A percentile compares a stretch with the other conserved stretches of the same genome.
Conservation (phyloP, 1,284 basidiomycete species). For the Naganishia liquefaciens region DNA sequence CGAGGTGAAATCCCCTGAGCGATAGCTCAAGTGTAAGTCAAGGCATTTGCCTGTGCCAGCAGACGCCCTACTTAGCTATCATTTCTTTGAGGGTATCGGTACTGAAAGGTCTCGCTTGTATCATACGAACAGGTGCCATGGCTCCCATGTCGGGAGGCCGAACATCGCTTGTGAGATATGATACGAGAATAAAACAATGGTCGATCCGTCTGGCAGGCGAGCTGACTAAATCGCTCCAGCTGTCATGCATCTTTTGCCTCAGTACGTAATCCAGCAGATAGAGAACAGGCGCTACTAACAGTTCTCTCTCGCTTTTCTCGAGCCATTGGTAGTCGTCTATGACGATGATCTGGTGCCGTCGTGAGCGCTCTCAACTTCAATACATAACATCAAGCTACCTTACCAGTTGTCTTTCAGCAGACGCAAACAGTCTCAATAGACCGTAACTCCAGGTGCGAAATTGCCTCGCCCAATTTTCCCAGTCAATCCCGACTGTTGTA, state of each 20-base stretch:
- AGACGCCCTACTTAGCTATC: background rate
- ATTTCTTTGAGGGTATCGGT: background rate
- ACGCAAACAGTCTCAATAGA: constrained; percentile 47
- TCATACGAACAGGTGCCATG: constrained; percentile 2
- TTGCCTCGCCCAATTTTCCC: constrained; percentile 32
- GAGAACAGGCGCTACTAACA: constrained; percentile 39
- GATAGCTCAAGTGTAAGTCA: too few relatives aligned
- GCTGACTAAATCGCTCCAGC: constrained; percentile 29
- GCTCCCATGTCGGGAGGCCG: constrained; percentile 4
- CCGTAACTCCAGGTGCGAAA: constrained; percentile 42
- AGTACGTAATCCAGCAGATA: too few relatives aligned
- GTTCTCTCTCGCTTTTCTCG: constrained; percentile 39
- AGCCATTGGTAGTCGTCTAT: constrained; percentile 52
- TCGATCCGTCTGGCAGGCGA: constrained; percentile 31
- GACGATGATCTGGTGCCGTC: constrained; percentile 44
- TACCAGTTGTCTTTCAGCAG: constrained; percentile 7
- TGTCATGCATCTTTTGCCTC: too few relatives aligned
- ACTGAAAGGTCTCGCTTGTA: constrained; percentile 23
- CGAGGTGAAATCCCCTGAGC: too few relatives aligned
- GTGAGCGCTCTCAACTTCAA: too few relatives aligned
- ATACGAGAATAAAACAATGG: constrained; percentile 40
- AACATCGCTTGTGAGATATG: constrained; percentile 37
- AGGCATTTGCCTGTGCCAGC: background rate
- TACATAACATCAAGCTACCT: too few relatives aligned
- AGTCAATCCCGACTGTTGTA: constrained; percentile 25